Evolutionary conservation across 1,139 yeast genomes (phyloP).

Genomic region (Yamadazyma spencermartinsiae): DNA sequence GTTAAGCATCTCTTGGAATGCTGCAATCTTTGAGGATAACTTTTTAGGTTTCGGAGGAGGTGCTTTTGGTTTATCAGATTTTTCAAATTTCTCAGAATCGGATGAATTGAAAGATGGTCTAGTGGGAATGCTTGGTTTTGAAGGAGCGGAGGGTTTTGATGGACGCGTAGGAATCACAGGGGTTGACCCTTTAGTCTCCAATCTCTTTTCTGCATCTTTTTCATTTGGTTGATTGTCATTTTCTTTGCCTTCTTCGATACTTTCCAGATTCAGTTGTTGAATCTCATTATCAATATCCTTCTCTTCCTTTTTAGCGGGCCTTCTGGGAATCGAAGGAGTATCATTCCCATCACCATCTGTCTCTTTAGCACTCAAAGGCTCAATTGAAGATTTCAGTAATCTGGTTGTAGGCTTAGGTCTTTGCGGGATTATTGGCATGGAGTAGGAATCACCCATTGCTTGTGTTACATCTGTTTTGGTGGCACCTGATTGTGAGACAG

Average conservation of each 20-base stretch:
- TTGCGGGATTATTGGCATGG: slow-evolving; percentile 18
- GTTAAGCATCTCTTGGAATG: slow-evolving; percentile 71
- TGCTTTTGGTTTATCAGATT: slow-evolving; percentile 15
- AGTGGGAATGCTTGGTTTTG: background rate
- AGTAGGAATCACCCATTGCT: slow-evolving; percentile 8
- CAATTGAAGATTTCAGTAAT: slow-evolving; percentile 5
- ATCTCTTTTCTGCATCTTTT: too few species aligned
- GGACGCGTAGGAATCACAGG: slow-evolving; percentile 12
- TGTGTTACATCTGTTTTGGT: background rate
- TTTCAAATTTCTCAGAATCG: background rate
- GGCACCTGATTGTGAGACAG: background rate
- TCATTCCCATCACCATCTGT: slow-evolving; percentile 9
- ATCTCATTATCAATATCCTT: background rate
- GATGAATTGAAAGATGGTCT: too few species aligned
- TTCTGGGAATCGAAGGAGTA: slow-evolving; percentile 1
- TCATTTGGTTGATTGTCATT: background rate
- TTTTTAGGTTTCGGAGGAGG: slow-evolving; percentile 77
- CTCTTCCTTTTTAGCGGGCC: background rate
- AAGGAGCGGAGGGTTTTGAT: slow-evolving; percentile 7
- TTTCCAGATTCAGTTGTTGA: too few species aligned
- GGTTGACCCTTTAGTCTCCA: background rate
- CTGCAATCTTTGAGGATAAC: slow-evolving; percentile 74
- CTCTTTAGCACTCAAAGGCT: slow-evolving; percentile 12
- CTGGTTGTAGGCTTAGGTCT: slow-evolving; percentile 12
- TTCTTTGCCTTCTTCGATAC: background rate